Evolutionary conservation across 2,329 filamentous ascomycete species (phyloP).

Genomic region (Penicillium frequentans): DNA sequence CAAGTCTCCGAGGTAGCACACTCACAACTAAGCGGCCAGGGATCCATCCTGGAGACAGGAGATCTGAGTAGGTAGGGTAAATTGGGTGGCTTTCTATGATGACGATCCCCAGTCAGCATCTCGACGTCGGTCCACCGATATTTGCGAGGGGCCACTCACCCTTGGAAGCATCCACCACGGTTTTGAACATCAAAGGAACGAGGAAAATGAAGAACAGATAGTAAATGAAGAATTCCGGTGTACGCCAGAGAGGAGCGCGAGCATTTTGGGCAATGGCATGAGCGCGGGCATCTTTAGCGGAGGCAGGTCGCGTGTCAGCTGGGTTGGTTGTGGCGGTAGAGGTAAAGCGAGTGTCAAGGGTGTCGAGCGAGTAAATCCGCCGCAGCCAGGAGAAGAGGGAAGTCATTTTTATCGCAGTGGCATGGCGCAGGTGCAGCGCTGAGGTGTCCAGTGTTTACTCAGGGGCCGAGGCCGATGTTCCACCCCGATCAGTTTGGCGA

Average conservation of each 20-base stretch:
- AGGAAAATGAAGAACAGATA: conserved; percentile 64
- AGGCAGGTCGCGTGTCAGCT: conserved; percentile 50
- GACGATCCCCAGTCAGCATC: conserved; percentile 16
- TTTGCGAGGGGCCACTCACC: conserved; percentile 53
- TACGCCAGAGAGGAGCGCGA: conserved; percentile 75
- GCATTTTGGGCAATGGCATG: conserved; percentile 47
- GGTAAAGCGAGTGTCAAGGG: conserved; percentile 71
- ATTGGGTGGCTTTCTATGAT: conserved; percentile 72
- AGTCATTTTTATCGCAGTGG: conserved; percentile 42
- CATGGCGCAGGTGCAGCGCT: conserved; percentile 24
- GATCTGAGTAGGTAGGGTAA: conserved; percentile 70
- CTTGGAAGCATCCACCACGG: conserved; percentile 81
- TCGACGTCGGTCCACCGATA: neutral
- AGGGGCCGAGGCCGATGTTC: conserved; percentile 8
- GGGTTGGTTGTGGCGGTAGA: conserved; percentile 65
- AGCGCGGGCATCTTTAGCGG: conserved; percentile 37
- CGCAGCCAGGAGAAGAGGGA: conserved; percentile 48
- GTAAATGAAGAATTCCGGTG: conserved; percentile 83
- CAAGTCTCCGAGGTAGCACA: conserved; percentile 9
- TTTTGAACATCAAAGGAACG: conserved; percentile 87
- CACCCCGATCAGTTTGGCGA: neutral
- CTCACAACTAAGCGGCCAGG: conserved; percentile 83
- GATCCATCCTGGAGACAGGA: conserved; percentile 84
- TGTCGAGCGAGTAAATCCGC: conserved; percentile 64
- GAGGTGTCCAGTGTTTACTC: conserved; percentile 20